Conservation (phyloP, 345 rosid genomes). For the Eucalyptus coolabah region DNA sequence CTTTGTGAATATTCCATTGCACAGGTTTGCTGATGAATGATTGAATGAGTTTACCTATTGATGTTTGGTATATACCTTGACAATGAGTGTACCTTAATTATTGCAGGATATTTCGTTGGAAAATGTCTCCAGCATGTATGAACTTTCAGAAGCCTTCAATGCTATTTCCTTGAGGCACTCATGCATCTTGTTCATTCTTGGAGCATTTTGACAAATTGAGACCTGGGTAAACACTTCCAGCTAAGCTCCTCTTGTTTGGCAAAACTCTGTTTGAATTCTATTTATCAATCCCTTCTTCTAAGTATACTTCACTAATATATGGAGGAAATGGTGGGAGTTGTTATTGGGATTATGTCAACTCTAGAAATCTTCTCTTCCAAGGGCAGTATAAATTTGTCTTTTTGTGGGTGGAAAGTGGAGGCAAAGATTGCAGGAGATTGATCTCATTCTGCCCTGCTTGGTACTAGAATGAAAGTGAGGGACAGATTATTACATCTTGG, state of each 20-base stretch:
- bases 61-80: neutral
- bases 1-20: constrained; percentile 96
- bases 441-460: neutral
- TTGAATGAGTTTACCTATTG: neutral
- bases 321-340: neutral
- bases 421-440: neutral
- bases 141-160: constrained; percentile 93
- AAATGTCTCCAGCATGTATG: constrained; percentile 88
- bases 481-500: neutral
- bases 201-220: constrained; percentile 83
- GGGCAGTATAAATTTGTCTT: neutral
- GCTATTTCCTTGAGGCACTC: constrained; percentile 87
- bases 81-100: neutral
- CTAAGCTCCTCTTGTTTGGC: neutral
- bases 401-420: neutral
- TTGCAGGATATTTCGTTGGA: constrained; percentile 81
- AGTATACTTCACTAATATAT: neutral
- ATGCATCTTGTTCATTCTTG: constrained; percentile 85
- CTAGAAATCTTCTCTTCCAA: neutral
- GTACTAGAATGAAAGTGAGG: neutral
- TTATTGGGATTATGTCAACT: neutral
- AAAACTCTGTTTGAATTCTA: neutral
- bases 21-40: constrained; percentile 47
- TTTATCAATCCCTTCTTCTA: neutral
- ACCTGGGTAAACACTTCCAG: constrained; percentile 48